A percentile compares a stretch with the other conserved stretches of the same genome.
Conservation (phyloP, 202 grass and related monocot species). For the Carex arenaria region DNA sequence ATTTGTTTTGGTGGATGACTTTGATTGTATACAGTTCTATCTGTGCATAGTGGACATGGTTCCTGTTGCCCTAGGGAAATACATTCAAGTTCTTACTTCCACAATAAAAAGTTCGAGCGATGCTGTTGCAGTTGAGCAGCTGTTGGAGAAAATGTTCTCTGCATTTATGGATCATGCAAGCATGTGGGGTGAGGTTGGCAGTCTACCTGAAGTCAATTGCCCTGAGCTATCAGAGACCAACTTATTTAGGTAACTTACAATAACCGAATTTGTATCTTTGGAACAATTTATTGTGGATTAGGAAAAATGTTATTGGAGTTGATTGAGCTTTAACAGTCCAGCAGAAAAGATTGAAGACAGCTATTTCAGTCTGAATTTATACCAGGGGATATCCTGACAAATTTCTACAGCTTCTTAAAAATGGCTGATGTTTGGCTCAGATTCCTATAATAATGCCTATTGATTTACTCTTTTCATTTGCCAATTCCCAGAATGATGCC, state of each 20-base stretch:
- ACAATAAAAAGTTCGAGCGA: conserved; percentile 50
- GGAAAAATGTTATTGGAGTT: background rate
- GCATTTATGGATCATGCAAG: conserved; percentile 92
- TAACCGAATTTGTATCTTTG: conserved; percentile 4
- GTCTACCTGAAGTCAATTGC: conserved; percentile 63
- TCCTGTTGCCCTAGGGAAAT: conserved; percentile 80
- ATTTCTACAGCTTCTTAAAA: background rate
- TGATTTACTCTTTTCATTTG: background rate
- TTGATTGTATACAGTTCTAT: conserved; percentile 58
- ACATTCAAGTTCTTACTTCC: conserved; percentile 78
- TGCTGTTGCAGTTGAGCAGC: conserved; percentile 49
- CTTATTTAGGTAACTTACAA: conserved; percentile 63
- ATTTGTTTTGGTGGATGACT: conserved; percentile 19
- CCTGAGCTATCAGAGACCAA: conserved; percentile 70
- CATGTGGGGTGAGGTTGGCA: conserved; percentile 72
- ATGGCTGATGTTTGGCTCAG: background rate
- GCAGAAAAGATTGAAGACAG: background rate
- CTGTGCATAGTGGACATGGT: conserved; percentile 82
- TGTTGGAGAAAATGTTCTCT: conserved; percentile 89
- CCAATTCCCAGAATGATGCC: background rate
- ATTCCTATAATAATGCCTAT: background rate
- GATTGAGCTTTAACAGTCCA: background rate
- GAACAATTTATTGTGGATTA: background rate
- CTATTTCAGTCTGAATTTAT: background rate
- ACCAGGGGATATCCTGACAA: background rate